Conservation (phyloP, 164 flowering plant genomes). For the Houttuynia cordata region DNA sequence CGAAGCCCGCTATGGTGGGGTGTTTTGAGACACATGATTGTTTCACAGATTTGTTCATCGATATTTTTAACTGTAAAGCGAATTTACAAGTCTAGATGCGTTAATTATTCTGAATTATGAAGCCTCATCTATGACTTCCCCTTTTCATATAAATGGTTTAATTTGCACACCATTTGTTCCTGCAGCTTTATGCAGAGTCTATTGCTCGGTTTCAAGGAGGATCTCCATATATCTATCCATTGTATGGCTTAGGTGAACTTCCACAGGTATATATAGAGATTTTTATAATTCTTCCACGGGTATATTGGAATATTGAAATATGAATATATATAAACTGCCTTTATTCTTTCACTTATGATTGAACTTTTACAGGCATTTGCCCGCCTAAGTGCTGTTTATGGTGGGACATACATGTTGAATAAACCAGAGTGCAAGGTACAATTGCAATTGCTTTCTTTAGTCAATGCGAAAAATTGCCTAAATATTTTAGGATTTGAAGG, state of each 20-base stretch:
- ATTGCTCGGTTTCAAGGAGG: constrained; percentile 95
- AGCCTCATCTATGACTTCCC: not conserved
- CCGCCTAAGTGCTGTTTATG: constrained; percentile 95
- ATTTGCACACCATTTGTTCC: not conserved
- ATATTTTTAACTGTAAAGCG: no score
- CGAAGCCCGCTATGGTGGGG: no score
- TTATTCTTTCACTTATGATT: not conserved
- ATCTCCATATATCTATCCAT: constrained; percentile 90
- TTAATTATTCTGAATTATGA: no score
- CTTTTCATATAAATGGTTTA: not conserved
- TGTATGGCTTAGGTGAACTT: constrained; percentile 91
- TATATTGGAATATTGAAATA: not conserved
- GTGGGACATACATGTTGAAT: constrained; percentile 94
- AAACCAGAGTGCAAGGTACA: constrained; percentile 93
- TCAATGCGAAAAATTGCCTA: no score
- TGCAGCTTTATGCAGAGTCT: constrained; percentile 83
- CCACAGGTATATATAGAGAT: constrained; percentile 91
- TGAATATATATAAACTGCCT: not conserved
- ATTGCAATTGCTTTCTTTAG: not conserved
- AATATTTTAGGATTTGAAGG: not conserved
- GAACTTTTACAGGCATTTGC: constrained; percentile 67
- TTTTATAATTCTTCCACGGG: no score
- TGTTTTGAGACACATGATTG: no score
- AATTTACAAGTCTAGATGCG: no score
- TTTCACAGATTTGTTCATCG: no score